Conservation (phyloP, 495 filamentous ascomycete species). For the Jackrogersella multiformis region DNA sequence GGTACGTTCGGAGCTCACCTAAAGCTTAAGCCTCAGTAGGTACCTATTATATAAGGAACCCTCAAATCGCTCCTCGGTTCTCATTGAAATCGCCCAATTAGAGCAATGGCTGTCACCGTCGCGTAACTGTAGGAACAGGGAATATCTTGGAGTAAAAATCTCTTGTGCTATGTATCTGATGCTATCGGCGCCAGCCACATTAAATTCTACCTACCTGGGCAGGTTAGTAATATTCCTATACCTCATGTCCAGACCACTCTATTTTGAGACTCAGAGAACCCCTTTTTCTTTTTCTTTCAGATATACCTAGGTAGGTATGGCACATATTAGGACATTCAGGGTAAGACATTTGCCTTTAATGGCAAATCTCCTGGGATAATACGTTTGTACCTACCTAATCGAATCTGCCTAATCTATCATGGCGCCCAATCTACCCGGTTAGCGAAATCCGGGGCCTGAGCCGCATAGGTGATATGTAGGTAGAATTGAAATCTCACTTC, state of each 20-base stretch:
- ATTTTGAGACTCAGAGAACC: background rate
- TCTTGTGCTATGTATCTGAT: background rate
- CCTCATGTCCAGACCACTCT: background rate
- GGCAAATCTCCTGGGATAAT: background rate
- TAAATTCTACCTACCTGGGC: background rate
- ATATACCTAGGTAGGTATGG: too few relatives aligned
- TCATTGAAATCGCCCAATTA: background rate
- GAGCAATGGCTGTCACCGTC: background rate
- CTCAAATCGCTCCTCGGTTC: background rate
- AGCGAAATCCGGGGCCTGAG: background rate
- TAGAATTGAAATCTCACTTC: background rate
- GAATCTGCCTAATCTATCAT: background rate
- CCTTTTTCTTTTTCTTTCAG: background rate
- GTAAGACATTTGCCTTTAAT: background rate
- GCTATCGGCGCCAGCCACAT: constrained; percentile 9
- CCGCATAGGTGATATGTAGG: constrained; percentile 5
- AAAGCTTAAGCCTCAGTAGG: too few relatives aligned
- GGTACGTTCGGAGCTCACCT: background rate
- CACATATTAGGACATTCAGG: background rate
- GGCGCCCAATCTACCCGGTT: constrained; percentile 1
- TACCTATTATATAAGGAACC: background rate
- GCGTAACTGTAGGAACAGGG: background rate
- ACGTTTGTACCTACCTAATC: too few relatives aligned
- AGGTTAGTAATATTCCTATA: background rate
- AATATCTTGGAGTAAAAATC: background rate